Evolutionary conservation across 768 basidiomycete genomes (phyloP).

Genomic region (Lactifluus piperatus): DNA sequence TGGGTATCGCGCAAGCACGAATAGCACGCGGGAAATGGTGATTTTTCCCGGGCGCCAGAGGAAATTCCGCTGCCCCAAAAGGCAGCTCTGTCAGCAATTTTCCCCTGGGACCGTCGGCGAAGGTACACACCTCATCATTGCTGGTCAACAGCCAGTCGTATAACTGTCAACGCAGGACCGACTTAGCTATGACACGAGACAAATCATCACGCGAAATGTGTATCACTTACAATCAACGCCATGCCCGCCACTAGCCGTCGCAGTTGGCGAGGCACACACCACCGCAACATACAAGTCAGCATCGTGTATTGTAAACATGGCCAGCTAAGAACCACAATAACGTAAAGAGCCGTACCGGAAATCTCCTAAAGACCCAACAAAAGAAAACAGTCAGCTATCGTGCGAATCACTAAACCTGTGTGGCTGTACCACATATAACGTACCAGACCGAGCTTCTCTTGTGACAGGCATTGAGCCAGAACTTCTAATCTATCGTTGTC

Average conservation of each 20-base stretch:
- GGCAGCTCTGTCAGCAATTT: not conserved
- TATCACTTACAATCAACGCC: conserved; percentile 2
- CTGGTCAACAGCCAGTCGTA: conserved; percentile 13
- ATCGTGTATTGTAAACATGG: not conserved
- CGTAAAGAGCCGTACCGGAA: not conserved
- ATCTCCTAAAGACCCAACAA: not conserved
- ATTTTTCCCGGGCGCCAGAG: conserved; percentile 1
- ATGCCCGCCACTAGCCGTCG: not conserved
- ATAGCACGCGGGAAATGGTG: not conserved
- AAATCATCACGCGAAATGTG: not conserved
- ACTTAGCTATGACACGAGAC: not conserved
- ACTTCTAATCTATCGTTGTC: not conserved
- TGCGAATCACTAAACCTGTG: no score
- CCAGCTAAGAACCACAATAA: no score
- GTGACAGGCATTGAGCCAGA: not conserved
- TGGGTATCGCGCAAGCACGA: conserved; percentile 9
- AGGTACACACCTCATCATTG: conserved; percentile 1
- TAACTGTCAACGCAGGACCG: not conserved
- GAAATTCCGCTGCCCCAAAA: not conserved
- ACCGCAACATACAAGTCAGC: not conserved
- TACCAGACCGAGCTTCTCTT: not conserved
- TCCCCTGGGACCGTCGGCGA: not conserved
- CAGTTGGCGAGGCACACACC: no score
- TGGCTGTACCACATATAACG: not conserved
- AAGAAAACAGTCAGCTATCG: not conserved